These are phyloP conservation scores for Populus davidiana DNA, from an alignment of 345 rosid species.

Conservation along the genomic window DNA sequence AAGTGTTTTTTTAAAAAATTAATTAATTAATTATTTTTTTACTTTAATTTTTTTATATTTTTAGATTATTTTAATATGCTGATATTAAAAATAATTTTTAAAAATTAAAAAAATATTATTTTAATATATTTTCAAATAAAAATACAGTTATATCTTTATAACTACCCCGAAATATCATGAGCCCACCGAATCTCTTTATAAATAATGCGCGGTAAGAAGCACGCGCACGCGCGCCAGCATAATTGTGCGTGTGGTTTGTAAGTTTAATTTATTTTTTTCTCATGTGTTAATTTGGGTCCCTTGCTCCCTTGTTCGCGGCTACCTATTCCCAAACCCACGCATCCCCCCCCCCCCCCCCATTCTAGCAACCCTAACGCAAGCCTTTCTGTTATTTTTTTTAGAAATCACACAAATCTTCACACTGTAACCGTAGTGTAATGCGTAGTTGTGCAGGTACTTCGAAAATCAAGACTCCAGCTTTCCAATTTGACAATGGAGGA, in stretches of 20 bases:
- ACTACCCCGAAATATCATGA: too few species aligned
- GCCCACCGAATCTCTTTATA: neutral
- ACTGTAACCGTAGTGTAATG: conserved; percentile 25
- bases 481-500: conserved; percentile 26
- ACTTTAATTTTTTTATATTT: too few species aligned
- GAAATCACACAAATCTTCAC: neutral
- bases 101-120: too few species aligned
- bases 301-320: neutral
- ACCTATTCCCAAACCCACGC: neutral
- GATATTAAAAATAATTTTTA: too few species aligned
- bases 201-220: neutral
- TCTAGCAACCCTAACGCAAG: neutral
- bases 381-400: neutral
- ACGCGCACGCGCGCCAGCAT: conserved; percentile 2
- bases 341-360: neutral
- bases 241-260: neutral
- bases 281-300: conserved; percentile 2
- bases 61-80: too few species aligned
- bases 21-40: too few species aligned
- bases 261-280: neutral
- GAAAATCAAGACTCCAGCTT: conserved; percentile 6
- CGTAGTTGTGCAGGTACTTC: conserved; percentile 10
- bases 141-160: too few species aligned
- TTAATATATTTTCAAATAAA: too few species aligned
- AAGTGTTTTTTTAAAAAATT: too few species aligned